phyloP scores from a whole-genome alignment of 75 land plant genomes.

The Pinus tabuliformis region DNA sequence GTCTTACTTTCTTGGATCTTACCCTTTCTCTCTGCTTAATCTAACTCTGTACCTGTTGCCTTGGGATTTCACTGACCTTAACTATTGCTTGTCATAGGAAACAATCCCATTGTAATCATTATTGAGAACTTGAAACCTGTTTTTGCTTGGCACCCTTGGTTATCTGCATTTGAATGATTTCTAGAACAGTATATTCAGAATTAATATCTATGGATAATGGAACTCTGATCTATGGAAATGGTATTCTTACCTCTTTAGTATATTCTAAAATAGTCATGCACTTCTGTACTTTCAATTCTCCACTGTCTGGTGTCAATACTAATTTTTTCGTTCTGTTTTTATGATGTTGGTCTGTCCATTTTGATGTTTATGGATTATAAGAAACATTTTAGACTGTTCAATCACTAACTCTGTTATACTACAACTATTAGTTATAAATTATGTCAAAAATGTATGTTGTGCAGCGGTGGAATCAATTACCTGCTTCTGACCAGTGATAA shows the following conservation, averaged over 20 bases:
- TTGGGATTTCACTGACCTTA: neutral
- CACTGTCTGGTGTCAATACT: neutral
- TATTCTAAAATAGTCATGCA: neutral
- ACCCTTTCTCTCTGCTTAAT: neutral
- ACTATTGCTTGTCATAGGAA: neutral
- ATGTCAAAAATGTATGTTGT: no score
- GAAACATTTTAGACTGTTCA: neutral
- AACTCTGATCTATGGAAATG: neutral
- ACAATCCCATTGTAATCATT: neutral
- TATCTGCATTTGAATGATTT: neutral
- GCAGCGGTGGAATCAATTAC: neutral
- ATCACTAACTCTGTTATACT: neutral
- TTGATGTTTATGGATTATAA: neutral
- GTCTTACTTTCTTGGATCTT: neutral
- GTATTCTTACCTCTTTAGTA: neutral
- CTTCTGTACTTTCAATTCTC: no score
- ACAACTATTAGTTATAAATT: neutral
- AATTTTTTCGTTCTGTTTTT: neutral
- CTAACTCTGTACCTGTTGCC: neutral
- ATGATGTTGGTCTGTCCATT: neutral
- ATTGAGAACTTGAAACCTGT: no score
- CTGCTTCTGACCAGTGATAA: neutral
- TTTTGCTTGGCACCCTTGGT: no score
- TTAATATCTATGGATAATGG: neutral
- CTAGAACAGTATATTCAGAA: neutral